A percentile compares a stretch with the other conserved stretches of the same genome.
phyloP scores from a whole-genome alignment of 805 yeast genomes.

The Myxozyma monticola region DNA sequence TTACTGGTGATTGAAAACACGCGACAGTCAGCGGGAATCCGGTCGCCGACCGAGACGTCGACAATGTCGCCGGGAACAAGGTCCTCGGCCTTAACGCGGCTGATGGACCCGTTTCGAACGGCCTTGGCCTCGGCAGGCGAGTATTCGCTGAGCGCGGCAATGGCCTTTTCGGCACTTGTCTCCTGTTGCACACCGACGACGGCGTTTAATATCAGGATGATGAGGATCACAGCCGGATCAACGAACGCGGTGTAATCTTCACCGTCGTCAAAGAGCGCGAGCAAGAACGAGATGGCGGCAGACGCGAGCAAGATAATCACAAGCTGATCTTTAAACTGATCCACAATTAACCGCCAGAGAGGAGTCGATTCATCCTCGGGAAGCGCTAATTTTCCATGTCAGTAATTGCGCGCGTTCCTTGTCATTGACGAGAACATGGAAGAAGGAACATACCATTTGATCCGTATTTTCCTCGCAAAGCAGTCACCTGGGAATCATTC shows the following conservation, averaged over 20 bases:
- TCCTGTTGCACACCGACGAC: conserved; percentile 54
- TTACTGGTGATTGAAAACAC: conserved; percentile 36
- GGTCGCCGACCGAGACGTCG: conserved; percentile 45
- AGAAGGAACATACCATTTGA: conserved; percentile 18
- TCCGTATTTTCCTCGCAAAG: conserved; percentile 29
- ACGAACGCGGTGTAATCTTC: conserved; percentile 40
- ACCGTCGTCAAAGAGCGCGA: conserved; percentile 39
- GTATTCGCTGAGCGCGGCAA: conserved; percentile 50
- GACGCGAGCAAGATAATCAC: conserved; percentile 41
- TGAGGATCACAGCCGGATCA: conserved; percentile 46
- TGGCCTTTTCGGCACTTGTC: conserved; percentile 52
- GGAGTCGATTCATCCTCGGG: conserved; percentile 44
- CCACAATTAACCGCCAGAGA: conserved; percentile 39
- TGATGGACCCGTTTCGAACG: conserved; percentile 44
- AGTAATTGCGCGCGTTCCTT: background rate
- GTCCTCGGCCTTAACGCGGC: conserved; percentile 44
- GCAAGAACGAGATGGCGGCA: conserved; percentile 39
- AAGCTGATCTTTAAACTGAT: conserved; percentile 43
- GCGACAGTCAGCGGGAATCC: conserved; percentile 48
- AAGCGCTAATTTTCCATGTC: conserved; percentile 30
- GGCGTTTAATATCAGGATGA: conserved; percentile 49
- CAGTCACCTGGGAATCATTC: conserved; percentile 29
- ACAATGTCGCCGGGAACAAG: conserved; percentile 50
- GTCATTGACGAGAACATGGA: background rate
- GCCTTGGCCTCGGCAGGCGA: conserved; percentile 51